A percentile compares a stretch with the other conserved stretches of the same genome.
Conservation (phyloP, 768 basidiomycete species). For the Lentinus tigrinus region DNA sequence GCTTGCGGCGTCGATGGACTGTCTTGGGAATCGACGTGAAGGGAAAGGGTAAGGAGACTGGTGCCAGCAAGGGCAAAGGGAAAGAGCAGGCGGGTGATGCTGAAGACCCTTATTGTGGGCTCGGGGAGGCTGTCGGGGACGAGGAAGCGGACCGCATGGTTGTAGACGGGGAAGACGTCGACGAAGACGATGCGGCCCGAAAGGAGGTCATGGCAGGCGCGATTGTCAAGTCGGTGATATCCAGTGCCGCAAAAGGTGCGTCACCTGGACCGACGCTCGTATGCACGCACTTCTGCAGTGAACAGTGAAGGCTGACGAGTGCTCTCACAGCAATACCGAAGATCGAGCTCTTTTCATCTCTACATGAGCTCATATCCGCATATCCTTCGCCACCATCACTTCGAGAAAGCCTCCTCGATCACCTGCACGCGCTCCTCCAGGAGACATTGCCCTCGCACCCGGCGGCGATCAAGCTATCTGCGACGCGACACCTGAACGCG, state of each 20-base stretch:
- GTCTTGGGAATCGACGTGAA: constrained; percentile 61
- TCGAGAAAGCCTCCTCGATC: constrained; percentile 39
- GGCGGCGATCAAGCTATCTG: constrained; percentile 37
- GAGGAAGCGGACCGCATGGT: constrained; percentile 20
- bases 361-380: constrained; percentile 40
- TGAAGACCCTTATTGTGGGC: neutral
- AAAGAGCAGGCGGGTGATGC: constrained; percentile 26
- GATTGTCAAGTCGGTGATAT: constrained; percentile 76
- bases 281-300: neutral
- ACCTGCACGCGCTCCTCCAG: constrained; percentile 43
- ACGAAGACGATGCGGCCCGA: constrained; percentile 55
- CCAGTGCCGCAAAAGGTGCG: constrained; percentile 71
- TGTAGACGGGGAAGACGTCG: constrained; percentile 35
- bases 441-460: constrained; percentile 37
- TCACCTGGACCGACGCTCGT: constrained; percentile 5
- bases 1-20: constrained; percentile 74
- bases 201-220: constrained; percentile 73
- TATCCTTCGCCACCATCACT: constrained; percentile 44
- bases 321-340: constrained; percentile 36
- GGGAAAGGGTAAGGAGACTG: constrained; percentile 9
- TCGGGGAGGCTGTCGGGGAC: constrained; percentile 13
- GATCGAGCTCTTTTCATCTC: constrained; percentile 39
- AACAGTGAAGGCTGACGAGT: neutral
- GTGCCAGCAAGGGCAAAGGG: constrained; percentile 32
- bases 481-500: constrained; percentile 34